Evolutionary conservation across 225 moss, liverwort and hornwort species (phyloP).

Genomic region (Anthoceros angustus): DNA sequence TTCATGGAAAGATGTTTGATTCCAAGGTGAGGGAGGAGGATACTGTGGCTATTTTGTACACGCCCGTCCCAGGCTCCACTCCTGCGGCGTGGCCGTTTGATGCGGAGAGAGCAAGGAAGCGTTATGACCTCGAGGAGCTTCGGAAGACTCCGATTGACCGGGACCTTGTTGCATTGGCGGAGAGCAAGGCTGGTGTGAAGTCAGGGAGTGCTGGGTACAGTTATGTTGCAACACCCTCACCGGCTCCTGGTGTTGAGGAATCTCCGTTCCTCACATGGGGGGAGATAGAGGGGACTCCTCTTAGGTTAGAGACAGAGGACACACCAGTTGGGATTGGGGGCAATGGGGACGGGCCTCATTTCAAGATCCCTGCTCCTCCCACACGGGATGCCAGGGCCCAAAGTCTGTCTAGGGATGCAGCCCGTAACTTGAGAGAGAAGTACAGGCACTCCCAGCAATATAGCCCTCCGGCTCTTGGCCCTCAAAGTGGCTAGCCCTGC

Average conservation of each 20-base stretch:
- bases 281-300: conserved; percentile 90
- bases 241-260: conserved; percentile 83
- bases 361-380: conserved; percentile 93
- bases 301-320: conserved; percentile 87
- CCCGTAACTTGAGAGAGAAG: conserved; percentile 74
- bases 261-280: conserved; percentile 99
- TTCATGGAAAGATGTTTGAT: conserved; percentile 97
- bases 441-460: conserved; percentile 32
- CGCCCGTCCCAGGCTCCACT: conserved; percentile 82
- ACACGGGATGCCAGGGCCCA: conserved; percentile 96
- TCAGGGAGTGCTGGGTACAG: conserved; percentile 44
- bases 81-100: conserved; percentile 97
- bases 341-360: conserved; percentile 92
- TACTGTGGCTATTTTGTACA: conserved; percentile 81
- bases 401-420: conserved; percentile 77
- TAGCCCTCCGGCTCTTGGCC: too few species aligned
- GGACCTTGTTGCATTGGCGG: conserved; percentile 11
- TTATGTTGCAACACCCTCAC: conserved; percentile 85
- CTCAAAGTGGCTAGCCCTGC: too few species aligned
- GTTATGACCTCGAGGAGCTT: conserved; percentile 87
- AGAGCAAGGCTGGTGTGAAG: conserved; percentile 7
- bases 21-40: conserved; percentile 90
- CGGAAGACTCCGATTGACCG: conserved; percentile 50
- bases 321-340: conserved; percentile 96
- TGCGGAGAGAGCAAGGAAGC: conserved; percentile 81